Percentiles rank a stretch among this genome's conserved stretches.
These are phyloP conservation scores for Leptosphaerulina australis DNA, from an alignment of 2,329 filamentous ascomycete species.

Conservation along the genomic window DNA sequence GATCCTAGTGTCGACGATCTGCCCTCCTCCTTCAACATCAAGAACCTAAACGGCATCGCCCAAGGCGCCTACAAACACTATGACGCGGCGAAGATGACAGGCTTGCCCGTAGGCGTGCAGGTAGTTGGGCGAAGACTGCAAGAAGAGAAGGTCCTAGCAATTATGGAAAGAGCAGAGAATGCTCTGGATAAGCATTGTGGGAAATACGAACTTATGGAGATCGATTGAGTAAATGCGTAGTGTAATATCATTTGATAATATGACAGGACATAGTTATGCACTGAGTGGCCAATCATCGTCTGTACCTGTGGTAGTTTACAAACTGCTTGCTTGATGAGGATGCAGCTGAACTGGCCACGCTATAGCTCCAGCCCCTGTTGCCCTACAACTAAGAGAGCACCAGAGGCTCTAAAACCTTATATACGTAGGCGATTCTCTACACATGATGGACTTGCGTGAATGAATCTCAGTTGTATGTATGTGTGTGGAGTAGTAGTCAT, in stretches of 20 bases:
- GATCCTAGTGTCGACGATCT: constrained; percentile 71
- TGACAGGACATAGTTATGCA: no score
- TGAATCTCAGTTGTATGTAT: no score
- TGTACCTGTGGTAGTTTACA: no score
- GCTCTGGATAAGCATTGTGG: constrained; percentile 65
- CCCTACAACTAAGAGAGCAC: no score
- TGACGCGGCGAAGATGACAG: constrained; percentile 81
- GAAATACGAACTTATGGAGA: constrained; percentile 57
- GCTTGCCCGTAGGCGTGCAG: constrained; percentile 84
- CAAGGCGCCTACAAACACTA: constrained; percentile 86
- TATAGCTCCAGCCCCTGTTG: no score
- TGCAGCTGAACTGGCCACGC: no score
- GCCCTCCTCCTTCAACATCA: constrained; percentile 64
- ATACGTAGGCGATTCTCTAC: no score
- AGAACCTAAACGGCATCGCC: constrained; percentile 77
- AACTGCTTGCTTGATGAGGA: no score
- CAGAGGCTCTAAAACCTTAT: no score
- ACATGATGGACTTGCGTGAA: no score
- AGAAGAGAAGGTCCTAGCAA: constrained; percentile 84
- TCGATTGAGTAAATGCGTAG: constrained; percentile 40
- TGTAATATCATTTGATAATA: background rate
- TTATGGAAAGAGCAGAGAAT: constrained; percentile 80
- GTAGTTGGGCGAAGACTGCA: constrained; percentile 79
- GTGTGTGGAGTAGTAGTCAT: no score
- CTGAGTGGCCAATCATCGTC: no score